Evolutionary conservation across 805 yeast species (phyloP), one percentile per base, ranked within the genome.

Genomic region (Monosporozyma aerobia): DNA sequence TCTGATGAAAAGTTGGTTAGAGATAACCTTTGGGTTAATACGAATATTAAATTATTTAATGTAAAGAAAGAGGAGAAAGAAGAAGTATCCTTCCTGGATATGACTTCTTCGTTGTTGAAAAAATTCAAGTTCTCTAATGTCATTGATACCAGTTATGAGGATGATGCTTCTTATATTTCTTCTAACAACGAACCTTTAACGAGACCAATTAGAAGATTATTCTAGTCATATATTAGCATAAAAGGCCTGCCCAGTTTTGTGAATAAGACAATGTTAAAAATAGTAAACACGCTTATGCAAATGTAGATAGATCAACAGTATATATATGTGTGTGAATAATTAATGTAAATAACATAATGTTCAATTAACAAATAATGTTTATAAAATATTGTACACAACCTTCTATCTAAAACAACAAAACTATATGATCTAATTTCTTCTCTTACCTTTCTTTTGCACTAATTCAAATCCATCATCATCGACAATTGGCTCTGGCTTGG

Each of bases 391-490:
- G 39, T 35, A 35, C 39, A 35, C 39, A 35, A 14, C n/a, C 35
- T 32, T 32, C 35, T 32, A 32, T 35, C 39, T 35, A 35, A 13
- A 35, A 35, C 4, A 32, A 14, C 4, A 3, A 32, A 3, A 5
- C 19, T 19, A 40, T 19, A 40, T 30, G 23, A n/a, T 45, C 56
- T 52, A 65, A 48, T 59, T 51, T 59, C 75, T 69, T 67, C 77
- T 77, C 67, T 77, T 76, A n/a, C 86, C 82, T 63, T 80, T 82
- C 63, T 79, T 83, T 61, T 83, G 89, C 3, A 92, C 97, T 55
- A 89, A 69, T 60, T 90, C 94, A 63, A 92, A 92, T 1, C 98
- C 99, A 64, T 92, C 98, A 35, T 92, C 98, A 64, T 92, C 98
- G 8, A 92, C 77, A 9, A 85, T 65, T 1, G 96, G 95, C 32